These are phyloP conservation scores for Plasmodium fragile DNA, from an alignment of 169 alveolate genomes.

Conservation along the genomic window DNA sequence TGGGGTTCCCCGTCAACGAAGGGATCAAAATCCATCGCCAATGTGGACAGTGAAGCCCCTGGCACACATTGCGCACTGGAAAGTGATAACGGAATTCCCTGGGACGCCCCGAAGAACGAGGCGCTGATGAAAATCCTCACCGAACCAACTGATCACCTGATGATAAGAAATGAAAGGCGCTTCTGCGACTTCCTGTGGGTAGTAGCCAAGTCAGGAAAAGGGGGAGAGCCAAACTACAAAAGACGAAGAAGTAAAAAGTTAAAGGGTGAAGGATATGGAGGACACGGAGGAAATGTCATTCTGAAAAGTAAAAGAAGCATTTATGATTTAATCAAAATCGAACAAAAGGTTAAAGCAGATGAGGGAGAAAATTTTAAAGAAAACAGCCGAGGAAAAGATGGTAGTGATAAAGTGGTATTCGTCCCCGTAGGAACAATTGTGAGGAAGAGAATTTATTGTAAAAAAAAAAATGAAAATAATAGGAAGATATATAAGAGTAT, in stretches of 20 bases:
- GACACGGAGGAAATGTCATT: conserved; percentile 86
- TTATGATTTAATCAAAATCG: conserved; percentile 82
- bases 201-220: conserved; percentile 83
- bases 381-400: conserved; percentile 86
- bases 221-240: conserved; percentile 84
- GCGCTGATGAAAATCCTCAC: conserved; percentile 63
- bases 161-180: conserved; percentile 82
- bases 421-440: conserved; percentile 86
- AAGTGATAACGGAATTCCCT: not conserved
- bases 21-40: not conserved
- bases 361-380: conserved; percentile 85
- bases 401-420: conserved; percentile 71
- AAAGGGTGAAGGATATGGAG: conserved; percentile 88
- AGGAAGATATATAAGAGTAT: conserved; percentile 63
- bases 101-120: conserved; percentile 9
- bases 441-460: conserved; percentile 81
- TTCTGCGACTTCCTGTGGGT: conserved; percentile 84
- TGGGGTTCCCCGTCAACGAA: not conserved
- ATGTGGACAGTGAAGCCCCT: not conserved
- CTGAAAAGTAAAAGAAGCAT: conserved; percentile 82
- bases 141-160: conserved; percentile 34
- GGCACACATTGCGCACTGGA: not conserved
- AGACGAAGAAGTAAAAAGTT: conserved; percentile 78
- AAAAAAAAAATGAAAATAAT: conserved; percentile 67
- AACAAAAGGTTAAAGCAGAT: conserved; percentile 80